Evolutionary conservation across 2,329 filamentous ascomycete genomes (phyloP).

Genomic region (Hymenoscyphus infarciens): DNA sequence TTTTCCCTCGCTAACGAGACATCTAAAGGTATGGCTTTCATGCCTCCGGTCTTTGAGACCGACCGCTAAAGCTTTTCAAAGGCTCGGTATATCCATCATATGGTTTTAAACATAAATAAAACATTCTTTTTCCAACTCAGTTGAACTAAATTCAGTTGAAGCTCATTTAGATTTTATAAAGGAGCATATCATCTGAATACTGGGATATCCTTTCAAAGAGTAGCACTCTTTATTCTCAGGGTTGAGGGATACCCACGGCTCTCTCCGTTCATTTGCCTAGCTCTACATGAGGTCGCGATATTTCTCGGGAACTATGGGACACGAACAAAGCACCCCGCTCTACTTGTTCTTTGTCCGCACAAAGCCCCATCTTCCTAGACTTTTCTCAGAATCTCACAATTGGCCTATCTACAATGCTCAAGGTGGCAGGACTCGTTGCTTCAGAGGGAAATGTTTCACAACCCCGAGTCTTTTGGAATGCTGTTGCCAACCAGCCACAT

Average conservation of each 20-base stretch:
- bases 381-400: neutral
- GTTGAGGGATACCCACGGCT: neutral
- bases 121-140: slow-evolving; percentile 2
- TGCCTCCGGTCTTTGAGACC: slow-evolving; percentile 35
- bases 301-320: neutral
- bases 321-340: neutral
- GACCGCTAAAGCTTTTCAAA: slow-evolving; percentile 20
- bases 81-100: neutral
- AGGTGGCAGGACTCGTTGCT: neutral
- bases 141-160: neutral
- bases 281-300: neutral
- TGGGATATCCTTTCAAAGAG: neutral
- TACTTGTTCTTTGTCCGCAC: neutral
- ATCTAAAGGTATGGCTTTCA: slow-evolving; percentile 35
- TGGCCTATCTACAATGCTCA: neutral
- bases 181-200: neutral
- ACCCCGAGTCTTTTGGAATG: slow-evolving; percentile 5
- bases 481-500: slow-evolving; percentile 4
- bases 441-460: slow-evolving; percentile 5
- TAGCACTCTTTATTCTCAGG: neutral
- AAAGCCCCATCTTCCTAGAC: neutral
- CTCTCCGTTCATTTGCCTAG: neutral
- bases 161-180: neutral
- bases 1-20: slow-evolving; percentile 10
- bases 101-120: slow-evolving; percentile 10